These are phyloP conservation scores for Fraxinus xanthoxyloides DNA, from an alignment of 305 asterid species.

Conservation along the genomic window DNA sequence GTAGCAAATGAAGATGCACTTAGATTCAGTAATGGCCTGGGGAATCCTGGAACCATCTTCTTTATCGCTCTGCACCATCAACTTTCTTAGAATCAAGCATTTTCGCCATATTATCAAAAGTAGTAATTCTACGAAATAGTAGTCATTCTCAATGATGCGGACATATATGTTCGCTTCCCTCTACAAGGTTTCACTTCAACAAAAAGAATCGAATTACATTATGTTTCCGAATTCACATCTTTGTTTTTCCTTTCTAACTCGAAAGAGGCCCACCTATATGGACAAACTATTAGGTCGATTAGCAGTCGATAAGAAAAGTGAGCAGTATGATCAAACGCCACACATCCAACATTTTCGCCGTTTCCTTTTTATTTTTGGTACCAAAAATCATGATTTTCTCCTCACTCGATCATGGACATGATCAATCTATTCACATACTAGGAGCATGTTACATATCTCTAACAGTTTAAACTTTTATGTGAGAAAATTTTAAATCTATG, in stretches of 20 bases:
- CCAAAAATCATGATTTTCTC: too few species aligned
- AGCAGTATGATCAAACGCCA: neutral
- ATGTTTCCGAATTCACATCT: neutral
- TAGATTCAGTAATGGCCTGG: conserved; percentile 63
- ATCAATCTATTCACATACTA: neutral
- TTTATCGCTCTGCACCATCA: conserved; percentile 58
- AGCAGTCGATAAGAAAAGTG: neutral
- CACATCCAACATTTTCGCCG: neutral
- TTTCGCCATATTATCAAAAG: neutral
- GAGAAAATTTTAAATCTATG: neutral
- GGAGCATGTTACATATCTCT: neutral
- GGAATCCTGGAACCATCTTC: conserved; percentile 54
- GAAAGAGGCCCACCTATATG: neutral
- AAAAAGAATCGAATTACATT: neutral
- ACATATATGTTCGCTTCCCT: neutral
- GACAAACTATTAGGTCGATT: neutral
- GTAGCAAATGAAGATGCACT: conserved; percentile 47
- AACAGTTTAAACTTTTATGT: neutral
- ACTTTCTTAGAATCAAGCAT: neutral
- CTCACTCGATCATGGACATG: neutral
- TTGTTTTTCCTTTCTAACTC: too few species aligned
- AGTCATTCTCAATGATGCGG: neutral
- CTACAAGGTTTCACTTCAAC: neutral
- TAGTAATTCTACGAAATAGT: neutral
- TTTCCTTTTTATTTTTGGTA: too few species aligned